phyloP scores from a whole-genome alignment of 148 eudicot species.

The Fagopyrum tataricum region DNA sequence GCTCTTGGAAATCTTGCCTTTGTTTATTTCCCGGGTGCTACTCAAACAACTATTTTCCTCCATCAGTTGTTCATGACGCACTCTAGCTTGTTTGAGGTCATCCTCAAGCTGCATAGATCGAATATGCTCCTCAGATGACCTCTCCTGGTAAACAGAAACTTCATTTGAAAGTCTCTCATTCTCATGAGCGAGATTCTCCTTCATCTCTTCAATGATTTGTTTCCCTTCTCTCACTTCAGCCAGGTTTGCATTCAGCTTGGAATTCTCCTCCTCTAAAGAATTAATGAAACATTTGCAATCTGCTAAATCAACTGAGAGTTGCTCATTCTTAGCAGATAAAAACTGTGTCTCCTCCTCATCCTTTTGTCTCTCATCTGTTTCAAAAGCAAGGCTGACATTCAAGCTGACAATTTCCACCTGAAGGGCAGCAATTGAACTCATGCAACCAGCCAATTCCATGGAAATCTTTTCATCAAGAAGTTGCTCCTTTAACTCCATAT shows the following conservation, averaged over 20 bases:
- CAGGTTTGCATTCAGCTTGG: slow-evolving; percentile 28
- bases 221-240: slow-evolving; percentile 27
- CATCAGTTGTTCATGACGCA: slow-evolving; percentile 45
- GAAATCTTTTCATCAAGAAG: slow-evolving; percentile 31
- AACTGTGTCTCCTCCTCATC: slow-evolving; percentile 37
- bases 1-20: slow-evolving; percentile 27
- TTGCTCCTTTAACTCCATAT: slow-evolving; percentile 34
- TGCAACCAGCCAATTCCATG: slow-evolving; percentile 34
- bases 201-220: slow-evolving; percentile 31
- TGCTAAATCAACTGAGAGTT: slow-evolving; percentile 30
- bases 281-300: slow-evolving; percentile 26
- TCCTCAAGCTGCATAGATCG: slow-evolving; percentile 34
- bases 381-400: slow-evolving; percentile 27
- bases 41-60: slow-evolving; percentile 45
- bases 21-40: slow-evolving; percentile 37
- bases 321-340: slow-evolving; percentile 29
- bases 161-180: slow-evolving; percentile 37
- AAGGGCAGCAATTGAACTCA: slow-evolving; percentile 25
- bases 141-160: slow-evolving; percentile 32
- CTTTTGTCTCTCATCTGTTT: slow-evolving; percentile 26
- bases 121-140: slow-evolving; percentile 35
- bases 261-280: slow-evolving; percentile 37
- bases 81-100: slow-evolving; percentile 46
- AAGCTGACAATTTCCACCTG: slow-evolving; percentile 33
- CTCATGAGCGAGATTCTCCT: slow-evolving; percentile 29